These are phyloP conservation scores for Eucalyptus pumila DNA, from an alignment of 345 rosid species.

Conservation along the genomic window DNA sequence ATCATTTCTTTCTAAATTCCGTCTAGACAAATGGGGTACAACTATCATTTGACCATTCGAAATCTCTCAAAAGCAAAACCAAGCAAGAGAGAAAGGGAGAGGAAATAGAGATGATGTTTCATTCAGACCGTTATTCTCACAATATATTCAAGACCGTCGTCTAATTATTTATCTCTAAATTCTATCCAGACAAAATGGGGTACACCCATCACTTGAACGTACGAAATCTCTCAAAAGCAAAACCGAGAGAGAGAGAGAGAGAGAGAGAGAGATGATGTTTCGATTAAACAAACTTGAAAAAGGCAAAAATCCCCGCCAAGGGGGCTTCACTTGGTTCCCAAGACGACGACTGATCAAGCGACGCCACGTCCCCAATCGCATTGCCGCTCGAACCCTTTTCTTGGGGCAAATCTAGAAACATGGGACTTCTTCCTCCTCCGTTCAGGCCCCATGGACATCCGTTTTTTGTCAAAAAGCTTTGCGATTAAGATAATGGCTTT, in stretches of 20 bases:
- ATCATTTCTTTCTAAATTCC: background rate
- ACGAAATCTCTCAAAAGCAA: background rate
- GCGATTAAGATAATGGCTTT: background rate
- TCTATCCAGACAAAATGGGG: background rate
- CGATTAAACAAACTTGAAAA: background rate
- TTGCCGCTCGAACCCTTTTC: background rate
- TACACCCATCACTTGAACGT: background rate
- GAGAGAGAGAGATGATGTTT: background rate
- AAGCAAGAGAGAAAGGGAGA: background rate
- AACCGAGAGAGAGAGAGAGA: background rate
- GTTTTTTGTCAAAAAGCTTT: background rate
- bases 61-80: background rate
- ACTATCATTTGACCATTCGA: background rate
- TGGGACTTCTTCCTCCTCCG: background rate
- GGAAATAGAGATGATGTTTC: background rate
- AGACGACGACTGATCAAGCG: background rate
- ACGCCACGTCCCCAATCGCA: background rate
- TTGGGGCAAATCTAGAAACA: background rate
- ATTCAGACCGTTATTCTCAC: accelerated
- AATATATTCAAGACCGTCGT: accelerated
- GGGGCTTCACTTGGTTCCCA: background rate
- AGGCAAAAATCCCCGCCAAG: background rate
- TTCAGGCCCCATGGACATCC: slow-evolving; percentile 1
- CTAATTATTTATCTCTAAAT: background rate
- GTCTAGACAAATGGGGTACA: background rate